phyloP scores from a whole-genome alignment of 345 rosid genomes.

The Toxicodendron radicans region DNA sequence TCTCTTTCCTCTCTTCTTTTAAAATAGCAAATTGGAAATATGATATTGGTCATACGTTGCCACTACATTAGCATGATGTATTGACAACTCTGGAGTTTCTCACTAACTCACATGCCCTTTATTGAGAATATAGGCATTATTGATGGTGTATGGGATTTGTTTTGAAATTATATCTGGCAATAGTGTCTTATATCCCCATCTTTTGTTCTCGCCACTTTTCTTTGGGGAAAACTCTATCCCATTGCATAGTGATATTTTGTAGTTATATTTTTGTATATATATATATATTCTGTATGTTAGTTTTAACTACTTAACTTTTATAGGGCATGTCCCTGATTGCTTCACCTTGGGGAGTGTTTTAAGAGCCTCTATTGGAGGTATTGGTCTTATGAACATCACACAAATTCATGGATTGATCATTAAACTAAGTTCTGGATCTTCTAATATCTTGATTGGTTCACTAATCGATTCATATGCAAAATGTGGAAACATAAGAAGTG shows the following conservation, averaged over 20 bases:
- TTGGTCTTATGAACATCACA: conserved; percentile 34
- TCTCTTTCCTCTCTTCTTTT: background rate
- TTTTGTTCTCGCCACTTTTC: background rate
- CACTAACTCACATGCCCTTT: background rate
- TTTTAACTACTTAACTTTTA: conserved; percentile 20
- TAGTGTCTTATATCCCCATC: background rate
- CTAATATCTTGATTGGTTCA: conserved; percentile 44
- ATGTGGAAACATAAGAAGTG: conserved; percentile 51
- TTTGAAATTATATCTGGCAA: background rate
- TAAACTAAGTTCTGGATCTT: conserved; percentile 46
- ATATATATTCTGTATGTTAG: background rate
- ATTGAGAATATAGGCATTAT: background rate
- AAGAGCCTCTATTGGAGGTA: conserved; percentile 44
- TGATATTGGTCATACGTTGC: conserved; percentile 3
- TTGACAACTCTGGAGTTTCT: background rate
- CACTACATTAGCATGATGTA: background rate
- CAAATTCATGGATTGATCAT: conserved; percentile 56
- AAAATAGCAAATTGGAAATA: background rate
- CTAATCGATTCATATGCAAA: conserved; percentile 65
- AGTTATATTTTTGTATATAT: background rate
- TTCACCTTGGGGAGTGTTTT: conserved; percentile 68
- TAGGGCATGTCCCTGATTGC: conserved; percentile 62
- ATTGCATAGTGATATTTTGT: background rate
- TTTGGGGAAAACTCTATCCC: background rate
- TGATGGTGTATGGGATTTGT: background rate